A percentile compares a stretch with the other conserved stretches of the same genome.
phyloP scores from a whole-genome alignment of 225 moss, liverwort and hornwort species.

The Bryum argenteum region DNA sequence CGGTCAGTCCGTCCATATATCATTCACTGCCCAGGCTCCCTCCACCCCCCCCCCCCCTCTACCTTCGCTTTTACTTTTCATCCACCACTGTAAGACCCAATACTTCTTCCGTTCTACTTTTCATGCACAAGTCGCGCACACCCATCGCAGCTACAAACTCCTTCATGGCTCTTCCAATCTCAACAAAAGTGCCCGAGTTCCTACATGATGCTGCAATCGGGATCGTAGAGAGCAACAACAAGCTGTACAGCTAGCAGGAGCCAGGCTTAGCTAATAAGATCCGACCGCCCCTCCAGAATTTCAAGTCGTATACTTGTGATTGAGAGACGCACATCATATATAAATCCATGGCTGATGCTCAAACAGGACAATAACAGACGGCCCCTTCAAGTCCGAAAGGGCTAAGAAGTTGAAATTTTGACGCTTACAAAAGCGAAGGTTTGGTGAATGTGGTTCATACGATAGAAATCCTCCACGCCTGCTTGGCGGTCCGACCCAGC shows the following conservation, averaged over 20 bases:
- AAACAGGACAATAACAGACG: neutral
- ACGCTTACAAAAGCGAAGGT: slow-evolving; percentile 61
- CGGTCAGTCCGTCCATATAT: neutral
- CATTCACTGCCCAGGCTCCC: neutral
- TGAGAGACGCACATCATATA: neutral
- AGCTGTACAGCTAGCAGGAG: neutral
- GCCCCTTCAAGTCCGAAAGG: too few relatives aligned
- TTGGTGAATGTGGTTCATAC: slow-evolving; percentile 58
- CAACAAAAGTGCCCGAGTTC: too few relatives aligned
- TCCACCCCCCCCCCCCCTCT: neutral
- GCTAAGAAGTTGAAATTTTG: too few relatives aligned
- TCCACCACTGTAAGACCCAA: too few relatives aligned
- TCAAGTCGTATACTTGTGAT: neutral
- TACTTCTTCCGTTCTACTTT: neutral
- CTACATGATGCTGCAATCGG: neutral
- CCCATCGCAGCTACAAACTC: neutral
- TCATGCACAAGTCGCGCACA: neutral
- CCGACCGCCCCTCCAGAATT: neutral
- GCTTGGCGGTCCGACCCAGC: slow-evolving; percentile 51
- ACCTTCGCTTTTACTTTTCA: neutral
- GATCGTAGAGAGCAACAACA: neutral
- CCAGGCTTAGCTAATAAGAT: neutral
- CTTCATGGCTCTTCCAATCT: slow-evolving; percentile 2
- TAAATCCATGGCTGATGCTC: neutral
- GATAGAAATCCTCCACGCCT: slow-evolving; percentile 63